These are phyloP conservation scores for Globisporangium canariense DNA, from an alignment of 352 stramenopile genomes.

Conservation along the genomic window DNA sequence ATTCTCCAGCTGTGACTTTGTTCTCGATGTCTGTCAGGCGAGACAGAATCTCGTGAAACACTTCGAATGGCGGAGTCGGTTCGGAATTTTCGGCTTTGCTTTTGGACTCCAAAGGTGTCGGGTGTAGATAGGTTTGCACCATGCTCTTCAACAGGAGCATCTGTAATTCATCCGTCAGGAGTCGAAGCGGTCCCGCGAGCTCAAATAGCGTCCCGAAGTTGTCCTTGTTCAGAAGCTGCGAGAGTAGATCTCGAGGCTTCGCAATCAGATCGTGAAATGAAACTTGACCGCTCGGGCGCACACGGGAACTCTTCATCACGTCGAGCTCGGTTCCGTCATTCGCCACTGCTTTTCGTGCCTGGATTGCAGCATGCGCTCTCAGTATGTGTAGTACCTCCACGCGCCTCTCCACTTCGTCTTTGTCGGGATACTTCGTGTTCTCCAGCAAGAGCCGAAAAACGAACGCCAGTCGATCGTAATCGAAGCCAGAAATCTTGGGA, in stretches of 20 bases:
- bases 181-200: conserved; percentile 43
- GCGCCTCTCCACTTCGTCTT: conserved; percentile 56
- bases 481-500: conserved; percentile 39
- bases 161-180: conserved; percentile 67
- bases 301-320: not conserved
- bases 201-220: conserved; percentile 52
- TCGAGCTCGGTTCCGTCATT: not conserved
- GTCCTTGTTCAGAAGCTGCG: conserved; percentile 35
- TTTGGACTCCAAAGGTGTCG: not conserved
- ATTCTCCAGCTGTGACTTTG: conserved; percentile 46
- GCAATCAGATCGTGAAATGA: conserved; percentile 71
- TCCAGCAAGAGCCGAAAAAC: conserved; percentile 69
- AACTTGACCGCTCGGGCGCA: conserved; percentile 14
- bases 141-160: conserved; percentile 78
- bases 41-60: conserved; percentile 29
- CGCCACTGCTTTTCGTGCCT: conserved; percentile 3
- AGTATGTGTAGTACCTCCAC: conserved; percentile 60
- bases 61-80: conserved; percentile 18
- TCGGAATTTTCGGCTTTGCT: not conserved
- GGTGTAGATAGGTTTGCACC: conserved; percentile 24
- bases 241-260: conserved; percentile 55
- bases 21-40: conserved; percentile 37
- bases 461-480: conserved; percentile 75
- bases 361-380: conserved; percentile 21
- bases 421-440: conserved; percentile 47